Evolutionary conservation across 805 yeast genomes (phyloP).

Genomic region (Nakazawaea sp.): DNA sequence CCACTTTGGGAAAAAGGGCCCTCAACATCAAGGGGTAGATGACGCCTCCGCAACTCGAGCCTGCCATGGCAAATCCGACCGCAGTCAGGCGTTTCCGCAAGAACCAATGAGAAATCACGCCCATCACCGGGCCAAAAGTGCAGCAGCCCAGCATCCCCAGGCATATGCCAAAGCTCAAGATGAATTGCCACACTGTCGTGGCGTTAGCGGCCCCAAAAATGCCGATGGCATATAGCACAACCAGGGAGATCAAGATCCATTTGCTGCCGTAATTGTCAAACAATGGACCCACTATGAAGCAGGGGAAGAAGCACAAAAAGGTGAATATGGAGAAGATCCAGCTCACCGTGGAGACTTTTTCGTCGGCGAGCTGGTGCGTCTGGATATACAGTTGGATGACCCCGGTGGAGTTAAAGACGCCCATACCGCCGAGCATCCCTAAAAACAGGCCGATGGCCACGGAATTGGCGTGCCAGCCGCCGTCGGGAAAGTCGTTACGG

Average conservation of each 20-base stretch:
- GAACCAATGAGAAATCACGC: constrained; percentile 66
- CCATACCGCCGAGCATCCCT: constrained; percentile 38
- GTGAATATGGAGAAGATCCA: constrained; percentile 62
- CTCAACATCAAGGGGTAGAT: constrained; percentile 45
- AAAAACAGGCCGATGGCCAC: constrained; percentile 34
- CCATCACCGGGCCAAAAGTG: constrained; percentile 52
- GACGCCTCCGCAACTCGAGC: constrained; percentile 50
- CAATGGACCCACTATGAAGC: constrained; percentile 36
- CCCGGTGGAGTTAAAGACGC: constrained; percentile 53
- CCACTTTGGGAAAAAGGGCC: constrained; percentile 37
- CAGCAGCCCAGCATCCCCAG: constrained; percentile 56
- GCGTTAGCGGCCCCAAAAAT: constrained; percentile 53
- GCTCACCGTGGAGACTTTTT: constrained; percentile 42
- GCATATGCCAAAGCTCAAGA: constrained; percentile 49
- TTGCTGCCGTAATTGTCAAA: constrained; percentile 59
- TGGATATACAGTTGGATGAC: constrained; percentile 58
- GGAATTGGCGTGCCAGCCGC: constrained; percentile 29
- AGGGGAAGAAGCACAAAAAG: constrained; percentile 38
- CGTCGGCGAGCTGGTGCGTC: constrained; percentile 41
- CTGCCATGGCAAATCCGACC: constrained; percentile 40
- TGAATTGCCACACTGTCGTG: constrained; percentile 49
- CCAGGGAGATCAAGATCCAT: constrained; percentile 35
- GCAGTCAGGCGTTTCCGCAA: constrained; percentile 51
- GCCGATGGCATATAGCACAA: constrained; percentile 41
- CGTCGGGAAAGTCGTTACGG: constrained; percentile 25